phyloP scores from a whole-genome alignment of 1,284 basidiomycete species.

The Stereum hirsutum region DNA sequence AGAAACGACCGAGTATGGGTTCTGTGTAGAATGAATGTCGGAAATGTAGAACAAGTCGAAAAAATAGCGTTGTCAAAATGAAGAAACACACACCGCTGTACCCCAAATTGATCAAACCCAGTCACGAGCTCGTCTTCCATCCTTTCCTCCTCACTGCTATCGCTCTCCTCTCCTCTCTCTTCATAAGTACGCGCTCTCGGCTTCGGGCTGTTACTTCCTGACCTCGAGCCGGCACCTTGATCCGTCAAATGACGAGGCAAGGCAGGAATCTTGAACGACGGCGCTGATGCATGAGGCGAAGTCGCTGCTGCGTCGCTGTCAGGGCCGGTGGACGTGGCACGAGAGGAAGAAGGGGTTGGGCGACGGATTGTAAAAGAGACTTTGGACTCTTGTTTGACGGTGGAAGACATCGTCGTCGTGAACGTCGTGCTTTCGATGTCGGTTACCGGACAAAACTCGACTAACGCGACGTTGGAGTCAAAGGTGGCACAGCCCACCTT shows the following conservation, averaged over 20 bases:
- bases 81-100: conserved; percentile 74
- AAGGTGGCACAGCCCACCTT: no score
- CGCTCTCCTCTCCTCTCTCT: conserved; percentile 25
- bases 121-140: conserved; percentile 62
- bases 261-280: conserved; percentile 45
- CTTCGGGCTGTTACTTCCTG: conserved; percentile 34
- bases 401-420: background rate
- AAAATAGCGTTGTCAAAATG: conserved; percentile 13
- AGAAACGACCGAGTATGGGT: no score
- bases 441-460: no score
- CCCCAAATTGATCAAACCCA: conserved; percentile 60
- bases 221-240: conserved; percentile 50
- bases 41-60: conserved; percentile 16
- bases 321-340: conserved; percentile 45
- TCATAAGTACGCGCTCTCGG: conserved; percentile 20
- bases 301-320: no score
- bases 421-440: no score
- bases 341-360: conserved; percentile 50
- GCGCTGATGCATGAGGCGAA: conserved; percentile 39
- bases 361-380: conserved; percentile 71
- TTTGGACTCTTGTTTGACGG: no score
- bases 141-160: conserved; percentile 47
- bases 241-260: conserved; percentile 44
- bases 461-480: no score
- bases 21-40: no score